A percentile compares a stretch with the other conserved stretches of the same genome.
These are phyloP conservation scores for Rauvolfia tetraphylla DNA, from an alignment of 257 asterid genomes.

Conservation along the genomic window DNA sequence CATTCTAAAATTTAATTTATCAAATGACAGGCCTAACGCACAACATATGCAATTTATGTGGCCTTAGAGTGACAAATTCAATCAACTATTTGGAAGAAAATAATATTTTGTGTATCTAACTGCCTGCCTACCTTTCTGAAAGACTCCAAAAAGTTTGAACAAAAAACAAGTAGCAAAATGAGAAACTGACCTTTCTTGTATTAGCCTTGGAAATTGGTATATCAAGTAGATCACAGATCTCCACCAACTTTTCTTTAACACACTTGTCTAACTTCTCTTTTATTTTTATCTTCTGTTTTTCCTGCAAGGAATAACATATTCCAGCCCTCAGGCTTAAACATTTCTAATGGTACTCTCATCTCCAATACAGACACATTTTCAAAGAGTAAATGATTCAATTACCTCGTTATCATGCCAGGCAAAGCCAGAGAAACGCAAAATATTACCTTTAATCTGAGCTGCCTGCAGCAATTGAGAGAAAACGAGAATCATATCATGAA, in stretches of 20 bases:
- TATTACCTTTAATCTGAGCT: slow-evolving; percentile 66
- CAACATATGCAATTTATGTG: background rate
- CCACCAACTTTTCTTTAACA: slow-evolving; percentile 77
- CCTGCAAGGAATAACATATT: slow-evolving; percentile 41
- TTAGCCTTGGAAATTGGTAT: slow-evolving; percentile 55
- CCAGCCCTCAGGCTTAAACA: slow-evolving; percentile 7
- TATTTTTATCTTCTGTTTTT: slow-evolving; percentile 64
- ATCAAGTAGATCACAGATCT: slow-evolving; percentile 78
- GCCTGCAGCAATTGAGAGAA: slow-evolving; percentile 45
- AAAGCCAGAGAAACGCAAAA: slow-evolving; percentile 85
- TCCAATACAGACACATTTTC: background rate
- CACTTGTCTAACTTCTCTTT: slow-evolving; percentile 86
- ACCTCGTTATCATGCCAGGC: slow-evolving; percentile 94
- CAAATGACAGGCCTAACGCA: background rate
- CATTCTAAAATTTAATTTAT: background rate
- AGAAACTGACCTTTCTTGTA: slow-evolving; percentile 68
- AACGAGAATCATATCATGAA: background rate
- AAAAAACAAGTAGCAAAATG: slow-evolving; percentile 3
- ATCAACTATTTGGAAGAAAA: background rate
- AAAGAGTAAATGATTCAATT: slow-evolving; percentile 3
- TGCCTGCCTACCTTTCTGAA: background rate
- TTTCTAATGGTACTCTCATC: background rate
- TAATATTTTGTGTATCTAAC: background rate
- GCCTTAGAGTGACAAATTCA: background rate
- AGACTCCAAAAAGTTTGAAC: slow-evolving; percentile 1